Conservation (phyloP, 768 basidiomycete genomes). For the Gymnopilus dilepis region DNA sequence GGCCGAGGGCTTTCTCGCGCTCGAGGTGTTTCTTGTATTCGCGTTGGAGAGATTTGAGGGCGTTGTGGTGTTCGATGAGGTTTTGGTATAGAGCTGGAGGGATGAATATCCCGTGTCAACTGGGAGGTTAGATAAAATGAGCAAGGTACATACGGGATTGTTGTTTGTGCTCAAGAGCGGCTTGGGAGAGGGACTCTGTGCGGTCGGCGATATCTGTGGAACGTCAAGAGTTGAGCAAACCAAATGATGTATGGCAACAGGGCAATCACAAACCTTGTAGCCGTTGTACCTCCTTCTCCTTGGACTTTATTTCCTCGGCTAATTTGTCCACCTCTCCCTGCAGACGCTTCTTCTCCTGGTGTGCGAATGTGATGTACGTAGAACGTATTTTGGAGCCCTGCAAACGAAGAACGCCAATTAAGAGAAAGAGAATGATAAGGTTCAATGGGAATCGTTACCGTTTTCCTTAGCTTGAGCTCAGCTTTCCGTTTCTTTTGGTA, state of each 20-base stretch:
- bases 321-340: constrained; percentile 64
- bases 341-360: constrained; percentile 87
- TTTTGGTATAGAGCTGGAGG: constrained; percentile 76
- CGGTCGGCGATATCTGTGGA: constrained; percentile 74
- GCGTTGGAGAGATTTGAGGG: constrained; percentile 76
- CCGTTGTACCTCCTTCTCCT: constrained; percentile 74
- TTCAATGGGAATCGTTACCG: constrained; percentile 50
- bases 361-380: constrained; percentile 85
- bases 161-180: constrained; percentile 84
- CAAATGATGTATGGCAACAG: not conserved
- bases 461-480: constrained; percentile 80
- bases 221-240: not conserved
- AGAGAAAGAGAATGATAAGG: not conserved
- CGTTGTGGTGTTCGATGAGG: constrained; percentile 72
- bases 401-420: not conserved
- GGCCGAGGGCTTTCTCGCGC: constrained; percentile 76
- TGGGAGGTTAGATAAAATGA: not conserved
- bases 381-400: constrained; percentile 92
- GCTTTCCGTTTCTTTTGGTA: constrained; percentile 72
- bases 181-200: constrained; percentile 78
- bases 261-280: constrained; percentile 65
- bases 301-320: constrained; percentile 60
- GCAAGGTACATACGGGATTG: constrained; percentile 69
- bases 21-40: constrained; percentile 76
- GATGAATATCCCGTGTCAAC: not conserved